A percentile compares a stretch with the other conserved stretches of the same genome.
These are phyloP conservation scores for Ustilago crameri DNA, from an alignment of 1,284 basidiomycete species.

Conservation along the genomic window DNA sequence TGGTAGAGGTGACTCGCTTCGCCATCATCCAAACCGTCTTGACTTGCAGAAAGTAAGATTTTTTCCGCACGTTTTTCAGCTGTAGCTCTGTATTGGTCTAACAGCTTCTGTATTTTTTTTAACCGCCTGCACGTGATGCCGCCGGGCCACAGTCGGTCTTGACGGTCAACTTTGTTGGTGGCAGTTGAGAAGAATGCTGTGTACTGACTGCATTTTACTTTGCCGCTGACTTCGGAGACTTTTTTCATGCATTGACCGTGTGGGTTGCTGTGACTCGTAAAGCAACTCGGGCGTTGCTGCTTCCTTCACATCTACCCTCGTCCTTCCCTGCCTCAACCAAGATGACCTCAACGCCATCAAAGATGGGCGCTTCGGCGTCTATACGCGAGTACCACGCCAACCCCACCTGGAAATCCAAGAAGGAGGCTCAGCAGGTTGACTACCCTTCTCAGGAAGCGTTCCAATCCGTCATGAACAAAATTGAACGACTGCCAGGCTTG, in stretches of 20 bases:
- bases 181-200: not conserved
- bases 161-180: conserved; percentile 9
- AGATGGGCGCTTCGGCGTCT: conserved; percentile 20
- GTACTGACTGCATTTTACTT: too few species aligned
- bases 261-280: conserved; percentile 1
- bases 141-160: conserved; percentile 16
- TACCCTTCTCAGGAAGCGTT: conserved; percentile 56
- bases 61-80: too few species aligned
- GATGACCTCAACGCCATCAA: conserved; percentile 15
- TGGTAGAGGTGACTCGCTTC: not conserved
- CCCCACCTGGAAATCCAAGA: conserved; percentile 59
- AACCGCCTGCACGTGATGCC: not conserved
- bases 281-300: not conserved
- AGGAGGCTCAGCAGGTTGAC: conserved; percentile 62
- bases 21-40: not conserved
- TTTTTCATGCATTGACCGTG: not conserved
- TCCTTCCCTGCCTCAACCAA: not conserved
- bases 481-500: conserved; percentile 62
- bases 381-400: conserved; percentile 38
- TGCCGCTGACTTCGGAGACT: conserved; percentile 1
- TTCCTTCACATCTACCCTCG: not conserved
- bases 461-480: conserved; percentile 45
- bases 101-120: too few species aligned
- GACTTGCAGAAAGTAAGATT: too few species aligned
- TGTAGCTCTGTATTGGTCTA: too few species aligned